A percentile compares a stretch with the other conserved stretches of the same genome.
Conservation (phyloP, 2,329 filamentous ascomycete species). For the Fusarium neocosmosporiellum region DNA sequence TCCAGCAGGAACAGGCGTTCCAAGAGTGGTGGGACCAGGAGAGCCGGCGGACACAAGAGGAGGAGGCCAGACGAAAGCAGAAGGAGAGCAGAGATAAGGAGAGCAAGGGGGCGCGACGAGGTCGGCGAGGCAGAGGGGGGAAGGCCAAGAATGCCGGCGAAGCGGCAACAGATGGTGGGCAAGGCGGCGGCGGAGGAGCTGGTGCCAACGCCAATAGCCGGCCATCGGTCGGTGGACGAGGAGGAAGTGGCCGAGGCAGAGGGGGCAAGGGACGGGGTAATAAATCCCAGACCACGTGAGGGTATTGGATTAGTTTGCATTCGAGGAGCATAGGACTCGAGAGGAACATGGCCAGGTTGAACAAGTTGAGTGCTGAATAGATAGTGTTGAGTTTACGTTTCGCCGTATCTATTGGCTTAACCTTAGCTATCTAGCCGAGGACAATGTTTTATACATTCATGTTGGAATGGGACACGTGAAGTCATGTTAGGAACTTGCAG, state of each 20-base stretch:
- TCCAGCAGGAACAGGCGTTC: slow-evolving; percentile 96
- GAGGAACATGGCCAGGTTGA: slow-evolving; percentile 3
- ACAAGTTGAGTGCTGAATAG: slow-evolving; percentile 5
- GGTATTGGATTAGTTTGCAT: neutral
- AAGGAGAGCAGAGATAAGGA: slow-evolving; percentile 55
- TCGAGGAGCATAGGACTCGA: slow-evolving; percentile 37
- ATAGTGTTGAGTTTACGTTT: slow-evolving; percentile 7
- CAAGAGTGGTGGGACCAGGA: slow-evolving; percentile 97
- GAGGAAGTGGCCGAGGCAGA: slow-evolving; percentile 37
- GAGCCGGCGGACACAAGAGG: slow-evolving; percentile 76
- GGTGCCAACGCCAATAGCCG: slow-evolving; percentile 24
- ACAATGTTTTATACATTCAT: slow-evolving; percentile 29
- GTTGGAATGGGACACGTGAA: slow-evolving; percentile 3
- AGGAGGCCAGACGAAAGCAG: slow-evolving; percentile 59
- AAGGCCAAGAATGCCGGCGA: slow-evolving; percentile 41
- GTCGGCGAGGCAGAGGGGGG: slow-evolving; percentile 47
- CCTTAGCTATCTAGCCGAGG: slow-evolving; percentile 11
- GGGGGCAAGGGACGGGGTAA: slow-evolving; percentile 38
- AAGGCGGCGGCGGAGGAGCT: slow-evolving; percentile 22
- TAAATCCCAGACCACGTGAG: slow-evolving; percentile 23
- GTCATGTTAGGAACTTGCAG: neutral
- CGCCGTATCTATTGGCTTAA: slow-evolving; percentile 23
- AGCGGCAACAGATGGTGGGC: slow-evolving; percentile 29
- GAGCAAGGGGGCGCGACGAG: slow-evolving; percentile 48
- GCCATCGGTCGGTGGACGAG: slow-evolving; percentile 31